Percentiles rank a stretch among this genome's conserved stretches.
phyloP scores from a whole-genome alignment of 805 yeast species.

The Spathaspora passalidarum region DNA sequence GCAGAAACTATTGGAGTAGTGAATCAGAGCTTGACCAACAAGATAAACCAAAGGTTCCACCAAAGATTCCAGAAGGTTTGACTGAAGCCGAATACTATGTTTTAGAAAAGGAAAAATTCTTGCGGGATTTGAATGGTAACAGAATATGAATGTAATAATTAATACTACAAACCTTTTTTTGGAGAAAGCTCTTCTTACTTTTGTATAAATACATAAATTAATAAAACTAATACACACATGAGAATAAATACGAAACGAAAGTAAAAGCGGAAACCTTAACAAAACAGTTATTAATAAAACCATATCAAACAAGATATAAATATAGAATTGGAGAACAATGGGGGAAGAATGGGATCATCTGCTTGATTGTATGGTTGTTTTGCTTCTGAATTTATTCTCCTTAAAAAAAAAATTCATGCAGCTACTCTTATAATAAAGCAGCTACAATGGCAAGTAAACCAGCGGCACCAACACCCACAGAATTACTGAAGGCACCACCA shows the following conservation, averaged over 20 bases:
- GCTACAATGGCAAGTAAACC: slow-evolving; percentile 27
- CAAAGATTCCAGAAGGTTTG: slow-evolving; percentile 42
- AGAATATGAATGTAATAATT: slow-evolving; percentile 11
- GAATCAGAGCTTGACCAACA: slow-evolving; percentile 18
- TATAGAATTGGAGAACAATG: not conserved
- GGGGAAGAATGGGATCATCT: not conserved
- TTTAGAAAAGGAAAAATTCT: slow-evolving; percentile 36
- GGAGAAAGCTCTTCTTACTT: not conserved
- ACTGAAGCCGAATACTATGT: slow-evolving; percentile 41
- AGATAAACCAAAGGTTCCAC: slow-evolving; percentile 41
- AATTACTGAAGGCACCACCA: slow-evolving; percentile 10
- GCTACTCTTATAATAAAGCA: slow-evolving; percentile 8
- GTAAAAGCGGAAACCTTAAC: not conserved
- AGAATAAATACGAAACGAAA: not conserved
- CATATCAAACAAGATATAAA: not conserved
- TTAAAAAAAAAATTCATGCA: not conserved
- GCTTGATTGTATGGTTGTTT: not conserved
- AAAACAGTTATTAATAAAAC: not conserved
- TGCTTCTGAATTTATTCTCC: not conserved
- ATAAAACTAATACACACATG: not conserved
- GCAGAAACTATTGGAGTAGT: slow-evolving; percentile 5
- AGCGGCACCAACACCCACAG: slow-evolving; percentile 15
- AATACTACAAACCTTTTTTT: no score
- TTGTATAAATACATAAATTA: slow-evolving; percentile 1
- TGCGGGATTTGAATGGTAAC: slow-evolving; percentile 37